phyloP scores from a whole-genome alignment of 108 stramenopile genomes.

The Chaetoceros tenuissimus region DNA sequence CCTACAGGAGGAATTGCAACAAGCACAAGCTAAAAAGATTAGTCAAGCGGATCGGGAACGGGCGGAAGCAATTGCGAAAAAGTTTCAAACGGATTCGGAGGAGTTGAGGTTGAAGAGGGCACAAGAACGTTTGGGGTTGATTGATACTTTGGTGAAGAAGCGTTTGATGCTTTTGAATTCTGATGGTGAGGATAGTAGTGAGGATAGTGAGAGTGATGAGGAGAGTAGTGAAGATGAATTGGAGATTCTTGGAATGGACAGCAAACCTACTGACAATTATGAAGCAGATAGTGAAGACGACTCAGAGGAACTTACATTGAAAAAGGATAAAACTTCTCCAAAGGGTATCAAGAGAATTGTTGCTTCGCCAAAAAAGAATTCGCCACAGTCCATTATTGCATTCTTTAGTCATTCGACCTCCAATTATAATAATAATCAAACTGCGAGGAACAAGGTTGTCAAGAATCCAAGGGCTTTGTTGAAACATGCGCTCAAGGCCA shows the following conservation, averaged over 20 bases:
- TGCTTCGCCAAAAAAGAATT: too few relatives aligned
- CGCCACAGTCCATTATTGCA: not conserved
- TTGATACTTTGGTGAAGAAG: slow-evolving; percentile 48
- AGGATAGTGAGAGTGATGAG: not conserved
- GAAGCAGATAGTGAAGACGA: not conserved
- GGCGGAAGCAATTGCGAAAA: slow-evolving; percentile 63
- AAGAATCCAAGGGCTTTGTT: slow-evolving; percentile 30
- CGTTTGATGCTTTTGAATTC: slow-evolving; percentile 16
- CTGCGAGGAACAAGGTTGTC: slow-evolving; percentile 1
- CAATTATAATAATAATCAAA: not conserved
- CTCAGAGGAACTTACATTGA: not conserved
- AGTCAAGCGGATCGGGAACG: slow-evolving; percentile 59
- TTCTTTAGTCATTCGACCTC: not conserved
- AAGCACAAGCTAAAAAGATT: slow-evolving; percentile 10
- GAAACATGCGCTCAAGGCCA: slow-evolving; percentile 35
- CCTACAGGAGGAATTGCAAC: slow-evolving; percentile 65
- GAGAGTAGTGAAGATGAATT: slow-evolving; percentile 28
- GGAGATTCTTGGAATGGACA: slow-evolving; percentile 12
- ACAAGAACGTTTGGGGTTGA: slow-evolving; percentile 58
- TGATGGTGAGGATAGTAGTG: not conserved
- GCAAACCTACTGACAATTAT: not conserved
- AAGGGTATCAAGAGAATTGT: not conserved
- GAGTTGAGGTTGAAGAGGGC: slow-evolving; percentile 52
- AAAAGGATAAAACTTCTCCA: too few relatives aligned
- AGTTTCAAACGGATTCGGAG: slow-evolving; percentile 73